Evolutionary conservation across 345 rosid species (phyloP), one percentile per base, ranked within the genome.

Genomic region (Camelina neglecta): DNA sequence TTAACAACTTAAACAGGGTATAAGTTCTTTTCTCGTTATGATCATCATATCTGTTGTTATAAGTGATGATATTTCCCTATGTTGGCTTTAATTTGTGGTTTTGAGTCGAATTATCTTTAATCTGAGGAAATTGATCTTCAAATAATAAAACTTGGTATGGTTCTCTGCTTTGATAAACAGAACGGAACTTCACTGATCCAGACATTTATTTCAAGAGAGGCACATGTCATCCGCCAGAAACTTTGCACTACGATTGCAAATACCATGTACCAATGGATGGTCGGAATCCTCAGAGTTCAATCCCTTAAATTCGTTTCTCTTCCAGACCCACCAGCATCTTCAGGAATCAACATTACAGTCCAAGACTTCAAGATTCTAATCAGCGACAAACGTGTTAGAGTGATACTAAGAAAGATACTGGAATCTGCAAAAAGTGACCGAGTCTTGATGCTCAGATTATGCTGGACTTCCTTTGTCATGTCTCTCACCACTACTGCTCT

Each of bases 121-220:
- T 49, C 8, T 9, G 23, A 9, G 47, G 61, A 20, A n/a, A 16
- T 31, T 23, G 31, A 47, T 36, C 1, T 11, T 45, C 4, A 48
- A 26, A 53, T 61, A 21, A 21, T 15, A 15, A 15, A 63, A 16
- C 49, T 44, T 62, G 35, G 11, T 48, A 15, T 51, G 47, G 41
- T 49, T 77, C 72, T 66, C 71, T 81, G 62, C 72, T 69, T 67
- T 63, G 60, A 60, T 77, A 44, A 80, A 72, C 89, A 93, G 98
- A 86, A 94, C 11, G 98, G 96, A 69, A 76, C 87, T 76, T 94
- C 97, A 64, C 68, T 94, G 75, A 76, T 88, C 75, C 81, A 78
- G 69, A 84, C 94, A 48, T 73, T 86, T 82, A 82, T 91, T 53
- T 94, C 97, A 67, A 86, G 81, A 79, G 97, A 94, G 72, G 90